A percentile compares a stretch with the other conserved stretches of the same genome.
Conservation (phyloP, 129 eudicot species). For the Logfia minima region DNA sequence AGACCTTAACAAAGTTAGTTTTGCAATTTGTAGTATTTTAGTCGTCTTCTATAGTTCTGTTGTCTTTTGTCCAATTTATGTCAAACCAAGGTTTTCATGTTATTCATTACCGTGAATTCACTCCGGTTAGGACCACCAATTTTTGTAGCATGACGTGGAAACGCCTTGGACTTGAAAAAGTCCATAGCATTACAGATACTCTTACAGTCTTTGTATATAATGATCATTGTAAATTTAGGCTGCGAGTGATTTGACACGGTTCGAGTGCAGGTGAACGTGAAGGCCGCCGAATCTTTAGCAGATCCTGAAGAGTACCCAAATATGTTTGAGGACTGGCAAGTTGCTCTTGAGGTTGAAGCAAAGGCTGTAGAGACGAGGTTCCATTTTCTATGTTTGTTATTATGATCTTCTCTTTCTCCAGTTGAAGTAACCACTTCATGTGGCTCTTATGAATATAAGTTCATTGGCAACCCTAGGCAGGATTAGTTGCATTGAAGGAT, state of each 20-base stretch:
- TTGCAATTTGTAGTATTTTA: neutral
- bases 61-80: neutral
- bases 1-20: slow-evolving; percentile 70
- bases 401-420: neutral
- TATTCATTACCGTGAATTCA: neutral
- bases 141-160: too few relatives aligned
- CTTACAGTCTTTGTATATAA: neutral
- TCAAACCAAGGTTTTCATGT: neutral
- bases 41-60: neutral
- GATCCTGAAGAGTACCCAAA: slow-evolving; percentile 92
- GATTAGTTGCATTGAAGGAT: neutral
- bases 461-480: neutral
- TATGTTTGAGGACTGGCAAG: slow-evolving; percentile 92
- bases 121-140: neutral
- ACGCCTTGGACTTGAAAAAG: too few relatives aligned
- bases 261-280: slow-evolving; percentile 69
- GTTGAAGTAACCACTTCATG: neutral
- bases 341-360: slow-evolving; percentile 77
- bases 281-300: slow-evolving; percentile 93
- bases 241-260: slow-evolving; percentile 25
- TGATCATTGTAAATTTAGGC: neutral
- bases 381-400: neutral
- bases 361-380: slow-evolving; percentile 72
- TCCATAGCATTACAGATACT: too few relatives aligned
- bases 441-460: neutral